phyloP scores from a whole-genome alignment of 1,139 yeast genomes.

The Candida tropicalis region DNA sequence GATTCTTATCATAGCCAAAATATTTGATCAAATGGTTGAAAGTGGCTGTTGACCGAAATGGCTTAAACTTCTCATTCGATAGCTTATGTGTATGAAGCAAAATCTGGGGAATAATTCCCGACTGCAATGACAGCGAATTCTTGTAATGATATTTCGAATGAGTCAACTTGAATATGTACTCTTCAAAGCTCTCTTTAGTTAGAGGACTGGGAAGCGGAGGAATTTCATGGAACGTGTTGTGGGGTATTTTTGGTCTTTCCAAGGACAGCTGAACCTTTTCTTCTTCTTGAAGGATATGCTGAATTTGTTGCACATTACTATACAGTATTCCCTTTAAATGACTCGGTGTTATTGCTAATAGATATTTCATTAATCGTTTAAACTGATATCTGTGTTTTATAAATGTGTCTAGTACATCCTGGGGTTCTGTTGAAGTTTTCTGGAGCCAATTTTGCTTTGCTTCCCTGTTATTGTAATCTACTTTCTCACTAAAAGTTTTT shows the following conservation, averaged over 20 bases:
- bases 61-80: conserved; percentile 31
- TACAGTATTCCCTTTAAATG: conserved; percentile 21
- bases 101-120: conserved; percentile 43
- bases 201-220: conserved; percentile 37
- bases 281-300: conserved; percentile 19
- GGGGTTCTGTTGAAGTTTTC: conserved; percentile 20
- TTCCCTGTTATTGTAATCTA: conserved; percentile 23
- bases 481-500: conserved; percentile 29
- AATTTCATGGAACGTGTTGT: conserved; percentile 31
- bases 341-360: conserved; percentile 38
- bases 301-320: conserved; percentile 7
- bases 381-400: conserved; percentile 32
- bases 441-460: conserved; percentile 32
- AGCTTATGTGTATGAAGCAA: conserved; percentile 43
- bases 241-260: conserved; percentile 20
- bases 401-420: conserved; percentile 26
- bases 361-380: conserved; percentile 33
- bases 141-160: conserved; percentile 36
- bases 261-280: conserved; percentile 10
- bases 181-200: conserved; percentile 32
- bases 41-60: conserved; percentile 37
- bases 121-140: conserved; percentile 38
- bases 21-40: conserved; percentile 45
- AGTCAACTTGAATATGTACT: conserved; percentile 41
- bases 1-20: conserved; percentile 46